A percentile compares a stretch with the other conserved stretches of the same genome.
Evolutionary conservation across 1,284 basidiomycete species (phyloP).

Genomic region (Rhodotorula sp.): DNA sequence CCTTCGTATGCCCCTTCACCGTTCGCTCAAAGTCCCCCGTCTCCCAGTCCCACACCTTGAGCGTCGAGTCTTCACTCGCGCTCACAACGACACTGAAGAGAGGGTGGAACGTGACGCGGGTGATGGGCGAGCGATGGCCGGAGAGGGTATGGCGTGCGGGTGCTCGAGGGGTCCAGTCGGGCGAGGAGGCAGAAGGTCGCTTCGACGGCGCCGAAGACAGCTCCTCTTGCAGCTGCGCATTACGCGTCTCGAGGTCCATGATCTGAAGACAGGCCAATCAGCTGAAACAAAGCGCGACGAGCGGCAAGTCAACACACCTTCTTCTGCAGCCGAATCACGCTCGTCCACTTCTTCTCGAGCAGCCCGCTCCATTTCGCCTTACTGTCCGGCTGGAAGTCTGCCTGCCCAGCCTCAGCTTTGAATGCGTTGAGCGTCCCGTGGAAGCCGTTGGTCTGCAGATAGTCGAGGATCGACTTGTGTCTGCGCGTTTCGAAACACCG

Average conservation of each 20-base stretch:
- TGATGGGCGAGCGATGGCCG: conserved; percentile 76
- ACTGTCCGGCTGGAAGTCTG: conserved; percentile 74
- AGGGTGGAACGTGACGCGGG: conserved; percentile 81
- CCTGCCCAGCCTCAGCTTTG: conserved; percentile 58
- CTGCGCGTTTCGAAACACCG: conserved; percentile 53
- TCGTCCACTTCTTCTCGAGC: conserved; percentile 93
- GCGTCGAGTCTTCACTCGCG: conserved; percentile 80
- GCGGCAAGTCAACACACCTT: conserved; percentile 60
- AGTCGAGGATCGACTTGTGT: conserved; percentile 81
- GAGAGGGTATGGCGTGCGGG: conserved; percentile 75
- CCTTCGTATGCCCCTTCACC: conserved; percentile 86
- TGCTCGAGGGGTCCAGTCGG: conserved; percentile 79
- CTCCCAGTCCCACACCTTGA: conserved; percentile 96
- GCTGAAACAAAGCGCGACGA: background rate
- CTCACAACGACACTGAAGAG: conserved; percentile 78
- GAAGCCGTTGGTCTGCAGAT: conserved; percentile 69
- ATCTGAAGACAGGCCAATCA: conserved; percentile 58
- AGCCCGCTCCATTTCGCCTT: conserved; percentile 79
- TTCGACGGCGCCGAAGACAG: conserved; percentile 60
- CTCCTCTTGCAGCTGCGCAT: conserved; percentile 74
- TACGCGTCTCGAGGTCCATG: conserved; percentile 81
- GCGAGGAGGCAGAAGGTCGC: conserved; percentile 63
- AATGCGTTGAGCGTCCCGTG: conserved; percentile 65
- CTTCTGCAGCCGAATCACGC: conserved; percentile 87
- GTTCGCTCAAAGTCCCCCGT: conserved; percentile 89